A percentile compares a stretch with the other conserved stretches of the same genome.
Evolutionary conservation across 139 green algal genomes (phyloP).

Genomic region (Chlamydomonas sp.): DNA sequence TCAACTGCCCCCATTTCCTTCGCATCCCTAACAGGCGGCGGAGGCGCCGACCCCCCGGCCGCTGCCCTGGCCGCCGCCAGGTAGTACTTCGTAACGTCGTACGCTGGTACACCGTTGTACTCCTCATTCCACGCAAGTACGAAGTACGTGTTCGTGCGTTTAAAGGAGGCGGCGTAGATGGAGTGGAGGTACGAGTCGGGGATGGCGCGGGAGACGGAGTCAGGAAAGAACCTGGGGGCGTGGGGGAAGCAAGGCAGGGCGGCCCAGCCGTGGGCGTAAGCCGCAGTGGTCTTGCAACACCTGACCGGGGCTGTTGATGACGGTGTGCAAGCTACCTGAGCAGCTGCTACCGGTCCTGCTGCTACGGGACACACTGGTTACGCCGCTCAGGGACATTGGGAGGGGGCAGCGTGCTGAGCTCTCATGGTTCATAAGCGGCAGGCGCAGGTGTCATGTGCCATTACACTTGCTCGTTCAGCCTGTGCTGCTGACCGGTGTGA

Average conservation of each 20-base stretch:
- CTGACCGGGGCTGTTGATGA: neutral
- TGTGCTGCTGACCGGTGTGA: neutral
- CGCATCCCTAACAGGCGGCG: too few species aligned
- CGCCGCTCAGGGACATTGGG: neutral
- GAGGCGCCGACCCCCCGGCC: too few species aligned
- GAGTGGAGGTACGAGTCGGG: slow-evolving; percentile 35
- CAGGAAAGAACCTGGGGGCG: slow-evolving; percentile 52
- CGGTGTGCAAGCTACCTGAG: neutral
- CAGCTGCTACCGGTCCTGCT: neutral
- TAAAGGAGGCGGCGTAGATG: slow-evolving; percentile 52
- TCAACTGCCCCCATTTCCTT: too few species aligned
- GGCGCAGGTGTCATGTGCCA: neutral
- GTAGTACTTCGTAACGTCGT: slow-evolving; percentile 28
- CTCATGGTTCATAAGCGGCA: too few species aligned
- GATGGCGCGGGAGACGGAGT: slow-evolving; percentile 35
- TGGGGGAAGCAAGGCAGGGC: neutral
- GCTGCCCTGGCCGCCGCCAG: neutral
- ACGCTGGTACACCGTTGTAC: neutral
- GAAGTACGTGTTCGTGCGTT: slow-evolving; percentile 34
- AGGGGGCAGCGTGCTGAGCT: too few species aligned
- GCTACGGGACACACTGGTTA: neutral
- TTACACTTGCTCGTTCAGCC: neutral
- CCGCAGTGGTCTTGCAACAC: neutral
- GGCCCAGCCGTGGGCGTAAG: neutral
- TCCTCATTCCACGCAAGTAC: slow-evolving; percentile 48